These are phyloP conservation scores for Edaphochlamys debaryana DNA, from an alignment of 139 green algal genomes.

Conservation along the genomic window DNA sequence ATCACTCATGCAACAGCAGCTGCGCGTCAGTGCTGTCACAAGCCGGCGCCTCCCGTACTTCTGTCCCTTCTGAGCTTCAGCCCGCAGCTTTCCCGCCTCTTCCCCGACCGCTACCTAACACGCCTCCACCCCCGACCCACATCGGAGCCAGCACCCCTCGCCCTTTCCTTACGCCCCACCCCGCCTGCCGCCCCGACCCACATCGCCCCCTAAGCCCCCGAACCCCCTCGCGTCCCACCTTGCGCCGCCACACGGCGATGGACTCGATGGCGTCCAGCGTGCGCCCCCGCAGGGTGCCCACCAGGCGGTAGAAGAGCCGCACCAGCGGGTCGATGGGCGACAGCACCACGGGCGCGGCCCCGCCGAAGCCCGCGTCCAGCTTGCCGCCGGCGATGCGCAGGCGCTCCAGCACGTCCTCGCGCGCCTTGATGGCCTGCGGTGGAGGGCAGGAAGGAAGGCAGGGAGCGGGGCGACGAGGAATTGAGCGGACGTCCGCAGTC, in stretches of 20 bases:
- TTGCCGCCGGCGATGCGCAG: constrained; percentile 52
- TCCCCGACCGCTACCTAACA: no score
- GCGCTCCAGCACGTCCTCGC: constrained; percentile 62
- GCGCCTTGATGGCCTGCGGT: constrained; percentile 55
- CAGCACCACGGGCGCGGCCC: constrained; percentile 45
- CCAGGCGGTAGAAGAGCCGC: constrained; percentile 51
- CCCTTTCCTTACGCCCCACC: no score
- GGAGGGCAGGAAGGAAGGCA: neutral
- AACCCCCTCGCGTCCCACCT: no score
- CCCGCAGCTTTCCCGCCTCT: no score
- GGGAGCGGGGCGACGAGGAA: neutral
- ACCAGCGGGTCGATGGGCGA: constrained; percentile 46
- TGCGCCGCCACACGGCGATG: constrained; percentile 59
- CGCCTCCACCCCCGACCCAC: no score
- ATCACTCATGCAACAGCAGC: no score
- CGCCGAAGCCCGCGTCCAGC: constrained; percentile 49
- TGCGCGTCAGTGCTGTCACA: no score
- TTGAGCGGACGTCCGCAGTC: neutral
- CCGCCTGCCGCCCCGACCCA: no score
- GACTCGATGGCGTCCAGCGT: constrained; percentile 63
- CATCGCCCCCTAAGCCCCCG: no score
- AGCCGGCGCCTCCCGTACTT: no score
- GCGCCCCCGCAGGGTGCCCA: constrained; percentile 50
- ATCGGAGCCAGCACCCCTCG: no score
- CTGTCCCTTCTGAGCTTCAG: no score